phyloP scores from a whole-genome alignment of 768 basidiomycete genomes.

The Boletus vinaceobasis region DNA sequence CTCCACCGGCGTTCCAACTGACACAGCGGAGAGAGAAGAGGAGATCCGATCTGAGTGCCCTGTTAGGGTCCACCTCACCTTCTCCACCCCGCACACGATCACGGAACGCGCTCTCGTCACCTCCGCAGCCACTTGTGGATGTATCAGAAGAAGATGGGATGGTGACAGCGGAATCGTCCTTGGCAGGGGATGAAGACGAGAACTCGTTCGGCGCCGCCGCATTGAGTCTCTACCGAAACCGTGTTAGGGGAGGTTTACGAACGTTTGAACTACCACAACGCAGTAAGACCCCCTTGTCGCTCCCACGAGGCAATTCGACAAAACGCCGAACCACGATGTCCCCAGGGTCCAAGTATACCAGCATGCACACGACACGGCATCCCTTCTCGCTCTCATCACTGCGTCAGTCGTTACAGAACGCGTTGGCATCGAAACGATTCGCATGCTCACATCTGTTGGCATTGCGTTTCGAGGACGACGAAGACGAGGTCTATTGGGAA shows the following conservation, averaged over 20 bases:
- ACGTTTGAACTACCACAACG: slow-evolving; percentile 39
- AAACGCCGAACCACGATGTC: slow-evolving; percentile 31
- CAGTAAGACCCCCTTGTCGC: slow-evolving; percentile 11
- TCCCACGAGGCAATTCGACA: slow-evolving; percentile 7
- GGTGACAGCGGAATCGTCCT: slow-evolving; percentile 19
- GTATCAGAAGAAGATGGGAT: slow-evolving; percentile 38
- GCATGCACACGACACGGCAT: slow-evolving; percentile 56
- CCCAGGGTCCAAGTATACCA: slow-evolving; percentile 61
- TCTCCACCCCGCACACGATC: slow-evolving; percentile 26
- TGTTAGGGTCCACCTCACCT: slow-evolving; percentile 38
- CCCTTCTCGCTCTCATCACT: slow-evolving; percentile 66
- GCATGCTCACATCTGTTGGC: slow-evolving; percentile 79
- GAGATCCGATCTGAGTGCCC: slow-evolving; percentile 49
- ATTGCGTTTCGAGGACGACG: slow-evolving; percentile 68
- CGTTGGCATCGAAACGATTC: slow-evolving; percentile 70
- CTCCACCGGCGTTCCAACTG: slow-evolving; percentile 41
- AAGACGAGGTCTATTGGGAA: slow-evolving; percentile 81
- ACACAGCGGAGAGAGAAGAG: slow-evolving; percentile 49
- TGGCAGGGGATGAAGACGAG: slow-evolving; percentile 22
- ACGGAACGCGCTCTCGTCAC: slow-evolving; percentile 42
- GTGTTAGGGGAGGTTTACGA: slow-evolving; percentile 48
- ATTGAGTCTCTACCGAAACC: slow-evolving; percentile 55
- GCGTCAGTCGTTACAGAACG: slow-evolving; percentile 57
- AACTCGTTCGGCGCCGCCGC: slow-evolving; percentile 60
- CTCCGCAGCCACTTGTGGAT: slow-evolving; percentile 29